Conservation (phyloP, 164 flowering plant genomes). For the Vitis rotundifolia region DNA sequence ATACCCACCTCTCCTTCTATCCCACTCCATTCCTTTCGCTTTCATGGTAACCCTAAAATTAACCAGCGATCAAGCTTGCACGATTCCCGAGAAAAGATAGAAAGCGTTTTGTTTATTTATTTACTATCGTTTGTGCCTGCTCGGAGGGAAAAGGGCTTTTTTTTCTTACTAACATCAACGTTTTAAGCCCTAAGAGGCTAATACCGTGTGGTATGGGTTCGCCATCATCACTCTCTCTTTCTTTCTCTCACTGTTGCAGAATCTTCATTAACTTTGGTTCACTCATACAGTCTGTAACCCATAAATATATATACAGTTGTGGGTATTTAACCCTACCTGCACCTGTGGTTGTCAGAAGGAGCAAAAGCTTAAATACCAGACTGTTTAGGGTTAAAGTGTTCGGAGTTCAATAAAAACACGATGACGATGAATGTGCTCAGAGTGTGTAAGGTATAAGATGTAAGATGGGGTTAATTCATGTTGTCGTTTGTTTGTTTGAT, state of each 20-base stretch:
- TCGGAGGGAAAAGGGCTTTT: too few species aligned
- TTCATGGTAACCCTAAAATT: conserved; percentile 9
- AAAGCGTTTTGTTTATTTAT: conserved; percentile 7
- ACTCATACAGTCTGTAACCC: conserved; percentile 18
- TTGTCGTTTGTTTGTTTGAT: background rate
- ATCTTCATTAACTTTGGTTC: conserved; percentile 23
- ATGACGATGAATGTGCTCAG: too few species aligned
- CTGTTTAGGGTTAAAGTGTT: background rate
- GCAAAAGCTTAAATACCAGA: conserved; percentile 15
- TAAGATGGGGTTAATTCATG: background rate
- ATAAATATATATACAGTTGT: conserved; percentile 22
- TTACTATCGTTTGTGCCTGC: background rate
- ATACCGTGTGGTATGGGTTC: background rate
- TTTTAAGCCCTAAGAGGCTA: background rate
- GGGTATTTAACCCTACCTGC: conserved; percentile 32
- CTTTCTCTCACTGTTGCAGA: background rate
- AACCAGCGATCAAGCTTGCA: background rate
- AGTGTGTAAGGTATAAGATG: too few species aligned
- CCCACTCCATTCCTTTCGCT: background rate
- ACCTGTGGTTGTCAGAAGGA: conserved; percentile 22
- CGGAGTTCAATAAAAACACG: too few species aligned
- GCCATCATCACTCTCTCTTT: conserved; percentile 8
- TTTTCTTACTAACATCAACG: background rate
- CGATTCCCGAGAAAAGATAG: conserved; percentile 11
- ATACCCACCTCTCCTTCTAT: background rate